These are phyloP conservation scores for Clonostachys solani DNA, from an alignment of 2,329 filamentous ascomycete genomes.

Conservation along the genomic window DNA sequence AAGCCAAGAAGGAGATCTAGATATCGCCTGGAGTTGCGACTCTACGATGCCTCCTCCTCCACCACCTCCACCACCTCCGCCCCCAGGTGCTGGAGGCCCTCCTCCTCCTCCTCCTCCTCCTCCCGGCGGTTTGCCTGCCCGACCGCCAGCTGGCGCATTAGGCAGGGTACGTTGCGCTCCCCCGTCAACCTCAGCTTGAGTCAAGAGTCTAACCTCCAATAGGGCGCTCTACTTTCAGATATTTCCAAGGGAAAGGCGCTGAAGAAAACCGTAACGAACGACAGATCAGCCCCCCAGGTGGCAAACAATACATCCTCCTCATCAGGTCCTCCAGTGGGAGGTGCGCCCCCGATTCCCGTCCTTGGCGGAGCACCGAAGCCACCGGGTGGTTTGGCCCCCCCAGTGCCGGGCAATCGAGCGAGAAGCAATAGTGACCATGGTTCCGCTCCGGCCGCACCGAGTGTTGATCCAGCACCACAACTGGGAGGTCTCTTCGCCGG, in stretches of 20 bases:
- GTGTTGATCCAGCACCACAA: conserved; percentile 66
- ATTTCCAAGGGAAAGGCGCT: conserved; percentile 77
- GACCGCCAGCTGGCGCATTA: conserved; percentile 48
- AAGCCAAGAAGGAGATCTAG: neutral
- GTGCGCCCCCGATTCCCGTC: conserved; percentile 78
- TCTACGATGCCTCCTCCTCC: conserved; percentile 49
- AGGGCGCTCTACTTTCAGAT: conserved; percentile 85
- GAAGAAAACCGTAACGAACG: conserved; percentile 87
- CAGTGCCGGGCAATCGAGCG: conserved; percentile 64
- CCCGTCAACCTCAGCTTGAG: neutral
- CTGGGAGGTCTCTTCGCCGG: conserved; percentile 85
- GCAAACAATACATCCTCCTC: conserved; percentile 16
- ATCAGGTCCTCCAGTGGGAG: conserved; percentile 59
- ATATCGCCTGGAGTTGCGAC: neutral
- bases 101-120: conserved; percentile 62
- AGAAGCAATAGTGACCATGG: conserved; percentile 81
- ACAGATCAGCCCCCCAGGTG: conserved; percentile 78
- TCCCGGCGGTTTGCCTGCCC: conserved; percentile 48
- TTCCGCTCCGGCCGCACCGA: conserved; percentile 35
- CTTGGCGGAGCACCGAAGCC: conserved; percentile 42
- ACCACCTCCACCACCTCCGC: conserved; percentile 66
- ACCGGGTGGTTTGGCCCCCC: conserved; percentile 65
- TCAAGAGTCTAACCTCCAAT: conserved; percentile 7
- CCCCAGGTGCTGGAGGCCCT: conserved; percentile 57
- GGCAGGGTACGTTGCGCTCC: conserved; percentile 52